These are phyloP conservation scores for Parastagonospora nodorum DNA, from an alignment of 2,329 filamentous ascomycete genomes.

Conservation along the genomic window DNA sequence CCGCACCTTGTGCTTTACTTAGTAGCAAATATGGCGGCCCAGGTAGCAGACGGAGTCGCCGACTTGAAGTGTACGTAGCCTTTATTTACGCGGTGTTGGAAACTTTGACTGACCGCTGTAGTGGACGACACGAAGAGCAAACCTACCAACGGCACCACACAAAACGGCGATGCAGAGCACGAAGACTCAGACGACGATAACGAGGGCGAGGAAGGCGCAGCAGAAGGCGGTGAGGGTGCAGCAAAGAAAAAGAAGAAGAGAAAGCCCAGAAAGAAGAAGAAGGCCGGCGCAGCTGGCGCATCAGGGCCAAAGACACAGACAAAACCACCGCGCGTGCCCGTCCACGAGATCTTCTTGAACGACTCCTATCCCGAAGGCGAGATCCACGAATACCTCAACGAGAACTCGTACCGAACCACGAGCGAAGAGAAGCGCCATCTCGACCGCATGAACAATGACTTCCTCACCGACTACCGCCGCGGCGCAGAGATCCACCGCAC, in stretches of 20 bases:
- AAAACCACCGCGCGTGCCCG: slow-evolving; percentile 73
- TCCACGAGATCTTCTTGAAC: slow-evolving; percentile 75
- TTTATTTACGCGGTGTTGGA: neutral
- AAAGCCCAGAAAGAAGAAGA: slow-evolving; percentile 75
- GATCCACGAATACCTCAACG: slow-evolving; percentile 76
- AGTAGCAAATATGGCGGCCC: slow-evolving; percentile 43
- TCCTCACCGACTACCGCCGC: slow-evolving; percentile 79
- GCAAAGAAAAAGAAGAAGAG: slow-evolving; percentile 85
- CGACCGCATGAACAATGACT: slow-evolving; percentile 79
- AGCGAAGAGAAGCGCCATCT: slow-evolving; percentile 83
- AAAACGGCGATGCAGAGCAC: slow-evolving; percentile 54
- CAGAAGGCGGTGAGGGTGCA: slow-evolving; percentile 41
- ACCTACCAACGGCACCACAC: slow-evolving; percentile 31
- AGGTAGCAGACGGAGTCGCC: slow-evolving; percentile 43
- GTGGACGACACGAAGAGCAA: slow-evolving; percentile 46
- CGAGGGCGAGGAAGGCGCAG: slow-evolving; percentile 55
- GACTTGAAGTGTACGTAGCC: slow-evolving; percentile 43
- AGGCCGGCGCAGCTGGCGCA: slow-evolving; percentile 48
- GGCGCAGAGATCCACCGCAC: slow-evolving; percentile 89
- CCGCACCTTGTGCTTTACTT: neutral
- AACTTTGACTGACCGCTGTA: slow-evolving; percentile 18
- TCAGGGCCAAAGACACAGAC: slow-evolving; percentile 70
- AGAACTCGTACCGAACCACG: slow-evolving; percentile 79
- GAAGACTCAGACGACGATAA: slow-evolving; percentile 62
- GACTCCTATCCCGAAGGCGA: slow-evolving; percentile 76